Evolutionary conservation across 2,329 filamentous ascomycete species (phyloP).

Genomic region (Phialocephala subalpina): DNA sequence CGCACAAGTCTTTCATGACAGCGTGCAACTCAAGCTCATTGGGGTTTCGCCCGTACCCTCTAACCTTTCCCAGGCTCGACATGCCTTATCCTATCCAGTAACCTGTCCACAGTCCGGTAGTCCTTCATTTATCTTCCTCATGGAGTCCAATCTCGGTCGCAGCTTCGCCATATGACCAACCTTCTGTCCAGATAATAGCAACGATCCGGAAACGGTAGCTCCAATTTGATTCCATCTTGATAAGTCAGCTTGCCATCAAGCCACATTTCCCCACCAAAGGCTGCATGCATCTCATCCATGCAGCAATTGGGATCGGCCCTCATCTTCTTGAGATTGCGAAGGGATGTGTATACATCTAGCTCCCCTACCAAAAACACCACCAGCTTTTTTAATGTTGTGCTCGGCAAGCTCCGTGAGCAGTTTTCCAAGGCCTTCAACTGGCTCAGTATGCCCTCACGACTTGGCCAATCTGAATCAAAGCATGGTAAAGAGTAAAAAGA

Average conservation of each 20-base stretch:
- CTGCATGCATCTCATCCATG: neutral
- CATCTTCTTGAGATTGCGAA: too few relatives aligned
- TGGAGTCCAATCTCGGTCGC: too few relatives aligned
- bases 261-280: conserved; percentile 3
- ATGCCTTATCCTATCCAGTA: too few relatives aligned
- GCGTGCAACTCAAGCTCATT: too few relatives aligned
- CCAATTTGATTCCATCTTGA: neutral
- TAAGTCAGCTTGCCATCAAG: neutral
- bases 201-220: neutral
- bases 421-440: neutral
- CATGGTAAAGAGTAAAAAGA: neutral
- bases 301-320: neutral
- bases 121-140: too few relatives aligned
- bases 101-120: too few relatives aligned
- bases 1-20: too few relatives aligned
- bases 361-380: neutral
- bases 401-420: neutral
- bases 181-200: neutral
- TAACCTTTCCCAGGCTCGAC: too few relatives aligned
- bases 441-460: neutral
- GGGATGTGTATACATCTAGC: neutral
- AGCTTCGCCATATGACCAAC: too few relatives aligned
- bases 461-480: neutral
- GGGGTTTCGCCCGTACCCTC: too few relatives aligned
- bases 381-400: neutral